phyloP scores from a whole-genome alignment of 352 stramenopile genomes.

The Globisporangium mamillatum region DNA sequence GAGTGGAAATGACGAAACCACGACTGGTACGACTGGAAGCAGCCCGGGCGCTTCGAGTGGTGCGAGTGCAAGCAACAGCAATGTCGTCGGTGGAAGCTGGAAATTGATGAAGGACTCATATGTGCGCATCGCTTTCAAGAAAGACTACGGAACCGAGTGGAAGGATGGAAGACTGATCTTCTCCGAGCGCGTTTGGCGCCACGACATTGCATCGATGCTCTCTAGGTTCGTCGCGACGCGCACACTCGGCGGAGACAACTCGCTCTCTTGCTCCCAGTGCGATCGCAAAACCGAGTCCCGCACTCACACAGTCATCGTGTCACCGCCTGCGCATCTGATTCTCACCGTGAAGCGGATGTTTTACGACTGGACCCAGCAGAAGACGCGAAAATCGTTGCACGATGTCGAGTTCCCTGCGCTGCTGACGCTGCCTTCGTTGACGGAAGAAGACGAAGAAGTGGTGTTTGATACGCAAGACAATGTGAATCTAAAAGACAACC shows the following conservation, averaged over 20 bases:
- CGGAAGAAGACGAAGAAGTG: conserved; percentile 48
- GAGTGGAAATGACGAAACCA: conserved; percentile 48
- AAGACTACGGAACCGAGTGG: conserved; percentile 88
- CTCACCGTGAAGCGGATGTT: conserved; percentile 90
- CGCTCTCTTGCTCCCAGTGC: conserved; percentile 68
- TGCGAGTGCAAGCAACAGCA: background rate
- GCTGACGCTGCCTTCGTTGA: conserved; percentile 67
- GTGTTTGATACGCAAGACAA: conserved; percentile 23
- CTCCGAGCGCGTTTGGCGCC: conserved; percentile 81
- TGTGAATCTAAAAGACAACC: conserved; percentile 17
- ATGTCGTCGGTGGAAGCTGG: conserved; percentile 39
- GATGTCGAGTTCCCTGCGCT: conserved; percentile 75
- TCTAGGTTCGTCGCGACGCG: conserved; percentile 75
- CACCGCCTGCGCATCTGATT: conserved; percentile 81
- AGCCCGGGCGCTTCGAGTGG: conserved; percentile 1
- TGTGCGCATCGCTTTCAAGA: conserved; percentile 87
- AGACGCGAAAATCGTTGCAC: conserved; percentile 84
- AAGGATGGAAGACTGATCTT: conserved; percentile 70
- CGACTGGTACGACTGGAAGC: conserved; percentile 9
- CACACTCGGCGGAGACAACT: conserved; percentile 79
- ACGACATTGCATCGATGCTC: conserved; percentile 83
- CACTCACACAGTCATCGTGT: conserved; percentile 76
- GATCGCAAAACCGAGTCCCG: conserved; percentile 77
- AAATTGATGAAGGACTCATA: conserved; percentile 83
- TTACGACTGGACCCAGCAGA: conserved; percentile 87